Evolutionary conservation across 192 early-diverging fungal genomes (phyloP).

Genomic region (Coemansia aciculifera): DNA sequence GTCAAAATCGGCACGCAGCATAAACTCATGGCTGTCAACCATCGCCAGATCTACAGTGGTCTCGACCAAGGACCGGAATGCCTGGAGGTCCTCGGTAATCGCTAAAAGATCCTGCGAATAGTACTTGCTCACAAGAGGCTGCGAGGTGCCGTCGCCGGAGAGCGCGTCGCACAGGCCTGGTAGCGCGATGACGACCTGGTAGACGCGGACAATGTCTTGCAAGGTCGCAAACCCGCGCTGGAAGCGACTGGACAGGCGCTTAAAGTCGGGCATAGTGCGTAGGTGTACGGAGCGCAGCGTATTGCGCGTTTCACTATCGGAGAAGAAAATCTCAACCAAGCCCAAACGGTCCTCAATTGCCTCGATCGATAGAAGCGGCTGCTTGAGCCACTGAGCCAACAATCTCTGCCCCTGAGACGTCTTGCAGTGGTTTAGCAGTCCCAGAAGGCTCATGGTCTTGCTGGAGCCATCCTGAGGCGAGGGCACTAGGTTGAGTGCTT

Average conservation of each 20-base stretch:
- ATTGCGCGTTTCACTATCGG: constrained; percentile 67
- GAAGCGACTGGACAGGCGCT: constrained; percentile 83
- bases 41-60: constrained; percentile 86
- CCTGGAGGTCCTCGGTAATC: constrained; percentile 61
- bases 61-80: constrained; percentile 82
- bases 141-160: constrained; percentile 27
- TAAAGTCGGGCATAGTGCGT: constrained; percentile 84
- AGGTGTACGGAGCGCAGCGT: constrained; percentile 70
- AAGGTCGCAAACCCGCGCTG: constrained; percentile 73
- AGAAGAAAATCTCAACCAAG: constrained; percentile 68
- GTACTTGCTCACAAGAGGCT: constrained; percentile 56
- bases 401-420: constrained; percentile 84
- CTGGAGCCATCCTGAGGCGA: constrained; percentile 65
- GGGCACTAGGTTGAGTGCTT: constrained; percentile 85
- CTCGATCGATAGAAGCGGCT: constrained; percentile 72
- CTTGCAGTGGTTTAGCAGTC: constrained; percentile 85
- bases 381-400: constrained; percentile 90
- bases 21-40: constrained; percentile 81
- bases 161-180: constrained; percentile 66
- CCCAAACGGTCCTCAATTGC: constrained; percentile 79
- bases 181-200: constrained; percentile 78
- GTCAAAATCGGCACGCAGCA: constrained; percentile 86
- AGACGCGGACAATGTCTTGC: constrained; percentile 86
- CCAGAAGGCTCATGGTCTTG: constrained; percentile 70
- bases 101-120: constrained; percentile 56